Percentiles rank a stretch among this genome's conserved stretches.
These are phyloP conservation scores for Xylaria nigripes DNA, from an alignment of 495 filamentous ascomycete species.

Conservation along the genomic window DNA sequence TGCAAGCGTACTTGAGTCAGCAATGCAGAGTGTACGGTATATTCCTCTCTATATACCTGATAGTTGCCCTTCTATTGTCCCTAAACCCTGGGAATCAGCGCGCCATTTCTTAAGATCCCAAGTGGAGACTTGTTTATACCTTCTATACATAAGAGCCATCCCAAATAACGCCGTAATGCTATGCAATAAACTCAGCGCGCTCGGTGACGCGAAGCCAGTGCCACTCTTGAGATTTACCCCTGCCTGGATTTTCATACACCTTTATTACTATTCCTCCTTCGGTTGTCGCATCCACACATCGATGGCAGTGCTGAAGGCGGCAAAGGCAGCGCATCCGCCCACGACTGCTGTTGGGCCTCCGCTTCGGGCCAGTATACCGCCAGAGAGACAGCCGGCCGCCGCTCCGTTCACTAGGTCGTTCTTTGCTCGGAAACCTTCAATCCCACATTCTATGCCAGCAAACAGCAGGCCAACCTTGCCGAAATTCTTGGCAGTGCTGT, in stretches of 20 bases:
- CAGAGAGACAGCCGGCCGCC: conserved; percentile 82
- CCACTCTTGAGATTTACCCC: background rate
- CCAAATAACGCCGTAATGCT: conserved; percentile 11
- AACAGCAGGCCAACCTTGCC: conserved; percentile 85
- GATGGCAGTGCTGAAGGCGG: conserved; percentile 90
- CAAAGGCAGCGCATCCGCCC: conserved; percentile 87
- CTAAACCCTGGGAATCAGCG: background rate
- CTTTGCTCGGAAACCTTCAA: conserved; percentile 86
- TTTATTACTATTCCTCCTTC: conserved; percentile 37
- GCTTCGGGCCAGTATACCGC: conserved; percentile 72
- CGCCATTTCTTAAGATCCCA: background rate
- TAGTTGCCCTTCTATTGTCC: background rate
- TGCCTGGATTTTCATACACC: background rate
- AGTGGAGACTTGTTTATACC: conserved; percentile 11
- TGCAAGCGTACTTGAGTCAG: background rate
- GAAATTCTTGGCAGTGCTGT: conserved; percentile 87
- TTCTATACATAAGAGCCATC: background rate
- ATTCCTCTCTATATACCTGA: background rate
- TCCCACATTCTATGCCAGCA: conserved; percentile 87
- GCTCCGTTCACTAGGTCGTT: conserved; percentile 89
- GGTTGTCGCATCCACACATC: conserved; percentile 78
- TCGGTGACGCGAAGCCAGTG: background rate
- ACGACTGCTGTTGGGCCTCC: conserved; percentile 87
- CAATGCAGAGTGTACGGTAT: background rate
- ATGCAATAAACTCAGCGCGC: conserved; percentile 10